A percentile compares a stretch with the other conserved stretches of the same genome.
These are phyloP conservation scores for Solanum sparsipilum DNA, from an alignment of 257 asterid genomes.

Conservation along the genomic window DNA sequence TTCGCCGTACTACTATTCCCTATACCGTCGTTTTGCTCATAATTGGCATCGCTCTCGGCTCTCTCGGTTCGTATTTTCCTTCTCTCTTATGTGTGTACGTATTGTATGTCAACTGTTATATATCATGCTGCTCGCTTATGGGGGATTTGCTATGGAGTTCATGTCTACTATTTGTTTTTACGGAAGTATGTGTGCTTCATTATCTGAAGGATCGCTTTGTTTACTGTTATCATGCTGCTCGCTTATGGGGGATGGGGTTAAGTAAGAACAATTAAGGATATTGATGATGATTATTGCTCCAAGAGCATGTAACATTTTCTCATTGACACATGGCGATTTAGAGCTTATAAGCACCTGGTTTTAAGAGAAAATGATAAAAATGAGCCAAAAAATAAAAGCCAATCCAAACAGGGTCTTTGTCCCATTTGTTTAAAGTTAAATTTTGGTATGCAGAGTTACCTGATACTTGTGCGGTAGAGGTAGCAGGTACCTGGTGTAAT, in stretches of 20 bases:
- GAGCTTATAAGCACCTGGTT: not conserved
- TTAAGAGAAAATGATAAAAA: not conserved
- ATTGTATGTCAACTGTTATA: not conserved
- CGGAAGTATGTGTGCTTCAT: not conserved
- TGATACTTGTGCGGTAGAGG: not conserved
- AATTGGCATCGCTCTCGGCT: not conserved
- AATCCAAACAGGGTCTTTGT: not conserved
- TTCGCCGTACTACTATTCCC: not conserved
- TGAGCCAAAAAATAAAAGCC: not conserved
- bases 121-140: not conserved
- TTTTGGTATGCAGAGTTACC: not conserved
- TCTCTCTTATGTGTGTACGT: not conserved
- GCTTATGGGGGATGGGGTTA: not conserved
- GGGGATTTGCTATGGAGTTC: not conserved
- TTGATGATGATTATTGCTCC: not conserved
- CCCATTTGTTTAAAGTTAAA: not conserved
- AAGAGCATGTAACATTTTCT: not conserved
- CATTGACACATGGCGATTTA: not conserved
- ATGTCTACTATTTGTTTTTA: not conserved
- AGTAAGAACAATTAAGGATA: not conserved
- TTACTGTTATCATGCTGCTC: not conserved
- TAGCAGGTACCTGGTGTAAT: not conserved
- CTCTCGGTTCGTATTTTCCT: not conserved
- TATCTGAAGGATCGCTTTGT: not conserved
- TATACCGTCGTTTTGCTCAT: conserved; percentile 1